A percentile compares a stretch with the other conserved stretches of the same genome.
Conservation (phyloP, 208 protist genomes). For the Crithidia sp. region DNA sequence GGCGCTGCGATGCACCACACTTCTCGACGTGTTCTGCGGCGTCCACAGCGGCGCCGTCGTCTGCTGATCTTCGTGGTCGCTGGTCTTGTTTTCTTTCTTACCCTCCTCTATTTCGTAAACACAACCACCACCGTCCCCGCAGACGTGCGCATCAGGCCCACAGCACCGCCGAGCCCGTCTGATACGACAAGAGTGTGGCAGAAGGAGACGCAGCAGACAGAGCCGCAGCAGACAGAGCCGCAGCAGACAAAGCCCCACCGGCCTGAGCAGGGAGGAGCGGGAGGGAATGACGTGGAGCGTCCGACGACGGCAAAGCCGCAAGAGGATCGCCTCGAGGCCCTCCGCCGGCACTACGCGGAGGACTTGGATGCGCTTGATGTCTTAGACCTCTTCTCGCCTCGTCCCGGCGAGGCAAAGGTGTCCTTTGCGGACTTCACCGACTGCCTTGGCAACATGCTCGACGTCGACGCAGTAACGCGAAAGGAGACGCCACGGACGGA, state of each 20-base stretch:
- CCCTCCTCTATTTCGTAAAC: not conserved
- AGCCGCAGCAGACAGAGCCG: too few relatives aligned
- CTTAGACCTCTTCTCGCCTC: slow-evolving; percentile 23
- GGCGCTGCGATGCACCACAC: too few relatives aligned
- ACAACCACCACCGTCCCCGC: not conserved
- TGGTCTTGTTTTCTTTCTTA: not conserved
- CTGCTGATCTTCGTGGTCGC: slow-evolving; percentile 1
- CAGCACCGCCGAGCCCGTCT: too few relatives aligned
- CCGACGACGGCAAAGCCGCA: not conserved
- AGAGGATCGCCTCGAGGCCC: not conserved
- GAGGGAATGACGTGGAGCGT: not conserved
- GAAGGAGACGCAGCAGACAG: too few relatives aligned
- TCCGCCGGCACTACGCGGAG: slow-evolving; percentile 5
- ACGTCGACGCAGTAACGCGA: slow-evolving; percentile 18
- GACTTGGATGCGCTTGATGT: slow-evolving; percentile 14
- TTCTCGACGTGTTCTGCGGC: slow-evolving; percentile 7
- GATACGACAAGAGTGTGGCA: too few relatives aligned
- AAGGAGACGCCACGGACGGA: slow-evolving; percentile 18
- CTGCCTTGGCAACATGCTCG: slow-evolving; percentile 27
- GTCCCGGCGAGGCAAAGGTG: slow-evolving; percentile 26
- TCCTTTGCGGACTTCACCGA: slow-evolving; percentile 29
- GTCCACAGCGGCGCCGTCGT: slow-evolving; percentile 1
- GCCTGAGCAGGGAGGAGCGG: too few relatives aligned
- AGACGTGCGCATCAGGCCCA: not conserved
- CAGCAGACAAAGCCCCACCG: too few relatives aligned